Evolutionary conservation across 129 eudicot species (phyloP).

Genomic region (Gnaphalium uliginosum): DNA sequence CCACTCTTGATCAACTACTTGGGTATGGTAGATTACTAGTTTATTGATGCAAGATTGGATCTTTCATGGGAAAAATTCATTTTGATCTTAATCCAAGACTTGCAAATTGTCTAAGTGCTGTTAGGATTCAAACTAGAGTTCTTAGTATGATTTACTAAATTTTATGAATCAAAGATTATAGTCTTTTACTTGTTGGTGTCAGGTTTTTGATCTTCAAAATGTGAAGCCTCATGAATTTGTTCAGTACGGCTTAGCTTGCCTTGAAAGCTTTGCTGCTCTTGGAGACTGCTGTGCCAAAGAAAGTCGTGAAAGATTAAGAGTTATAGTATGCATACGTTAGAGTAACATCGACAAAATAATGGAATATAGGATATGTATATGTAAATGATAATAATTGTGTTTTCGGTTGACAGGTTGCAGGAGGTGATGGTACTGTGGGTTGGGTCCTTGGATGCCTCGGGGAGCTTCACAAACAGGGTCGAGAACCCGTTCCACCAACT

Average conservation of each 20-base stretch:
- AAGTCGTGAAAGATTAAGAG: constrained; percentile 63
- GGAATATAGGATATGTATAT: neutral
- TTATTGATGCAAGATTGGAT: neutral
- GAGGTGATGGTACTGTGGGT: constrained; percentile 96
- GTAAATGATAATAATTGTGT: neutral
- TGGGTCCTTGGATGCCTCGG: constrained; percentile 89
- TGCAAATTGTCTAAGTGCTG: neutral
- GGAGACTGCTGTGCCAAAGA: constrained; percentile 71
- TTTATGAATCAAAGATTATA: neutral
- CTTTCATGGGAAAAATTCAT: neutral
- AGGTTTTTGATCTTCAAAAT: constrained; percentile 66
- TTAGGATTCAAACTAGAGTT: neutral
- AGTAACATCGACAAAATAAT: neutral
- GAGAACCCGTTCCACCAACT: constrained; percentile 78
- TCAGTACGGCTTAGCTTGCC: constrained; percentile 65
- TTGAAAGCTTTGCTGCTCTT: constrained; percentile 63
- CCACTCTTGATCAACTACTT: too few relatives aligned
- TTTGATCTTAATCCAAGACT: neutral
- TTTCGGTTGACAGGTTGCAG: constrained; percentile 64
- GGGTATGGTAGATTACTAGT: neutral
- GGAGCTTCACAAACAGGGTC: constrained; percentile 61
- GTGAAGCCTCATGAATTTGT: constrained; percentile 86
- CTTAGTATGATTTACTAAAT: neutral
- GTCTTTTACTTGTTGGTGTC: constrained; percentile 21
- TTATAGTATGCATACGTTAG: constrained; percentile 49